Evolutionary conservation across 2,329 filamentous ascomycete species (phyloP).

Genomic region (Diplocarpon mali): DNA sequence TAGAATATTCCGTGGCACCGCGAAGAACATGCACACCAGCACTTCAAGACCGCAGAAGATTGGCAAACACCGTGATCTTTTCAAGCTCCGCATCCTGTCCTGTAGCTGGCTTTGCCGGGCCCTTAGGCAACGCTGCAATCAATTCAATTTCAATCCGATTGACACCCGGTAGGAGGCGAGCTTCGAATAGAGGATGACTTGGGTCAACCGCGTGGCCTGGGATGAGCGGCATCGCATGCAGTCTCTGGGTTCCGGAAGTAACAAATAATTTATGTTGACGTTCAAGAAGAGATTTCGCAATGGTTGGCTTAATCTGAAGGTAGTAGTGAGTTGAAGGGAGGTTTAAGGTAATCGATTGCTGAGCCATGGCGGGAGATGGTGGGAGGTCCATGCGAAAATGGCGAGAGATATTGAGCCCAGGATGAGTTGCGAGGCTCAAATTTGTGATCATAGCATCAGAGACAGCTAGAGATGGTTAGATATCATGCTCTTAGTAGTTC

Average conservation of each 20-base stretch:
- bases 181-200: constrained; percentile 63
- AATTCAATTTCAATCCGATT: constrained; percentile 73
- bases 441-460: constrained; percentile 56
- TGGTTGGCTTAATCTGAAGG: constrained; percentile 57
- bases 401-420: constrained; percentile 48
- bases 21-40: background rate
- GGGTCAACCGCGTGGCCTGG: constrained; percentile 43
- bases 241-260: constrained; percentile 53
- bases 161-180: constrained; percentile 57
- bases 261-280: constrained; percentile 72
- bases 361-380: constrained; percentile 52
- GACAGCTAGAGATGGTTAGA: constrained; percentile 29
- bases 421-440: constrained; percentile 57
- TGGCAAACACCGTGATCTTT: constrained; percentile 64
- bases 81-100: constrained; percentile 65
- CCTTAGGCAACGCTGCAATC: constrained; percentile 56
- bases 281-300: constrained; percentile 51
- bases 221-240: constrained; percentile 35
- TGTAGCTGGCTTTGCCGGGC: constrained; percentile 40
- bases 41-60: constrained; percentile 41
- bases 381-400: constrained; percentile 53
- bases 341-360: constrained; percentile 63
- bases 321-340: constrained; percentile 57
- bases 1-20: background rate
- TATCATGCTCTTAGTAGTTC: too few relatives aligned